Base-by-base conservation (phyloP, 495 filamentous ascomycete genomes). In the Penicillium canescens region DNA sequence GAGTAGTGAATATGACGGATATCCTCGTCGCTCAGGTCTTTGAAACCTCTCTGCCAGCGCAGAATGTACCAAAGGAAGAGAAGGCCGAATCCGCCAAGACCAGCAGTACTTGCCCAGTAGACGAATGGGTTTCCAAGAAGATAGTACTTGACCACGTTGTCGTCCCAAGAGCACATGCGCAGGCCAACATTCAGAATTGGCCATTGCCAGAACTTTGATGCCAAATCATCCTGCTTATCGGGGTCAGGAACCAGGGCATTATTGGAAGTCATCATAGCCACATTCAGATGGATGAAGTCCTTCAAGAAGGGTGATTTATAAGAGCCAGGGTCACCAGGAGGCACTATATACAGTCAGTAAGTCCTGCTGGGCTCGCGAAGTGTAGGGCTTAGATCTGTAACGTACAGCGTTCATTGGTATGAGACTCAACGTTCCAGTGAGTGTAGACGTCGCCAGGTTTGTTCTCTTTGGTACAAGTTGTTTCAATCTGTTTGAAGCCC, bases 211-310 rank as follows among this genome's bases (percentile, higher is more conserved):
- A 92, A 96, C 52, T 92, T 82, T 16, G 94, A 98, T 39, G 94
- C 95, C 26, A 98, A 80, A 67, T 98, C 94, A 66, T 98, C 94
- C 73, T 98, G 94, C 80, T 98, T 98, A 71, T 98, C 94, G 4
- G 94, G 95, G 64, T 98, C 95, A 10, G 94, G 94, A 39, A 98
- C 92, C 18, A 98, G 83, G 36, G 94, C 94, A 68, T 98, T 98
- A 77, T 98, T 98, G 12, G 95, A 98, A 14, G 94, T 98, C 95
- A 98, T 97, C 94, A 98, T 98, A 48, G 95, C 94, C 52, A 98
- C 94, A 71, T 98, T 98, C 42, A 98, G 68, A 68, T 98, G 94
- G 61, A 98, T 84, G 70, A 98, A 98, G 73, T 98, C 95, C 64
- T 91, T 90, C 52, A 95, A 71, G 78, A 98, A 98, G 2, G 95